A percentile compares a stretch with the other conserved stretches of the same genome.
These are phyloP conservation scores for Parmales sp. DNA, from an alignment of 108 stramenopile species.

Conservation along the genomic window DNA sequence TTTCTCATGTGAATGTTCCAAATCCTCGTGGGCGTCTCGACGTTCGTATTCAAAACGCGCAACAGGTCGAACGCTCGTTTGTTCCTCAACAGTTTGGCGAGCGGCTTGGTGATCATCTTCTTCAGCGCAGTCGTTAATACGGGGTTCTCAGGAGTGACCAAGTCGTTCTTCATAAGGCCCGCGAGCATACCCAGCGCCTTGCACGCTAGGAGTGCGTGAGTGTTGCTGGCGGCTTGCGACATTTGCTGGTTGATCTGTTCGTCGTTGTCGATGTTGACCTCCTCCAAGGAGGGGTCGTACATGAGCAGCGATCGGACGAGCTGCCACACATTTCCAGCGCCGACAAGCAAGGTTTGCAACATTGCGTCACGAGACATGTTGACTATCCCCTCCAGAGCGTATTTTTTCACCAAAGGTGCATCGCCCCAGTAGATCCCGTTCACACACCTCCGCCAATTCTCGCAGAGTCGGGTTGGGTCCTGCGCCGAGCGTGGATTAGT, in stretches of 20 bases:
- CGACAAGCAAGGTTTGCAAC: slow-evolving; percentile 43
- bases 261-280: slow-evolving; percentile 21
- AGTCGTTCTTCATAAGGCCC: slow-evolving; percentile 38
- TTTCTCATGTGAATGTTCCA: slow-evolving; percentile 62
- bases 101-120: slow-evolving; percentile 44
- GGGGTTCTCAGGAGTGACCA: slow-evolving; percentile 31
- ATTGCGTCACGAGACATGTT: slow-evolving; percentile 30
- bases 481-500: too few species aligned
- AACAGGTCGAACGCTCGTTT: slow-evolving; percentile 46
- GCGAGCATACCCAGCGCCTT: slow-evolving; percentile 56
- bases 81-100: slow-evolving; percentile 50
- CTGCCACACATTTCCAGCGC: slow-evolving; percentile 51
- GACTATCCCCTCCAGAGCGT: slow-evolving; percentile 50
- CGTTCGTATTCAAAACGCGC: slow-evolving; percentile 41
- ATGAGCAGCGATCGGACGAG: slow-evolving; percentile 36
- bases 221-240: slow-evolving; percentile 48
- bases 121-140: slow-evolving; percentile 30
- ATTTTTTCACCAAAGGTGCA: slow-evolving; percentile 37
- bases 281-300: slow-evolving; percentile 54
- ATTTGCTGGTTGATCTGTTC: slow-evolving; percentile 26
- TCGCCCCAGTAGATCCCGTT: slow-evolving; percentile 35
- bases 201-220: slow-evolving; percentile 41
- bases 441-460: slow-evolving; percentile 43
- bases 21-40: slow-evolving; percentile 48
- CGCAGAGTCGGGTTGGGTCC: slow-evolving; percentile 28